Evolutionary conservation across 805 yeast species (phyloP).

Genomic region (Wickerhamomyces chambardii): DNA sequence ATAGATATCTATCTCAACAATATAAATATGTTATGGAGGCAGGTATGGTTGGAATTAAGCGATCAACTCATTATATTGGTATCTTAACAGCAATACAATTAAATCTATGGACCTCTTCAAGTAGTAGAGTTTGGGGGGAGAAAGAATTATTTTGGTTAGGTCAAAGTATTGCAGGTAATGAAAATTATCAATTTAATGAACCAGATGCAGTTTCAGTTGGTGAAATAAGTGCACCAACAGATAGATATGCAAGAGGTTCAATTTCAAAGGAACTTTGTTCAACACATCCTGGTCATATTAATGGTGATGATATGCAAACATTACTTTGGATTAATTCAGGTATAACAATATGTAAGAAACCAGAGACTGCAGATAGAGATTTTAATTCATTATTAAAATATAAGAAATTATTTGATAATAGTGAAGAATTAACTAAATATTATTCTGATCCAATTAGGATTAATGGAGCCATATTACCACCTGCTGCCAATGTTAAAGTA

Average conservation of each 20-base stretch:
- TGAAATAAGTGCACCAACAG: constrained; percentile 15
- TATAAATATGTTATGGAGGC: constrained; percentile 25
- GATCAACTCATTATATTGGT: constrained; percentile 17
- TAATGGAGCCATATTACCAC: constrained; percentile 31
- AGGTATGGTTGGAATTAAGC: constrained; percentile 24
- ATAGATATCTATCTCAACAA: constrained; percentile 24
- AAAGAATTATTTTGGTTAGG: constrained; percentile 76
- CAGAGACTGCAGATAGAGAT: constrained; percentile 23
- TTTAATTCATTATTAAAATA: constrained; percentile 7
- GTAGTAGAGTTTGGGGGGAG: constrained; percentile 61
- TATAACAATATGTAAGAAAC: constrained; percentile 46
- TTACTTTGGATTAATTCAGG: constrained; percentile 69
- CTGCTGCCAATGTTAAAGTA: constrained; percentile 18
- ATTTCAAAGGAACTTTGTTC: constrained; percentile 37
- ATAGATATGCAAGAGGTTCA: constrained; percentile 9
- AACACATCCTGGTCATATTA: constrained; percentile 53
- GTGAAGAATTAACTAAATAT: constrained; percentile 18
- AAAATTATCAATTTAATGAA: constrained; percentile 26
- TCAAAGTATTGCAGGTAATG: constrained; percentile 32
- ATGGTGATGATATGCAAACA: constrained; percentile 34
- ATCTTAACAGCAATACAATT: constrained; percentile 18
- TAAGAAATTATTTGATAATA: constrained; percentile 2
- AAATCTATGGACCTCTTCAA: constrained; percentile 28
- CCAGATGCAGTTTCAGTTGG: constrained; percentile 29
- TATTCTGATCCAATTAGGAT: constrained; percentile 24